Base-by-base conservation (phyloP, 2,329 filamentous ascomycete species). In the Aspergillus neoniger region DNA sequence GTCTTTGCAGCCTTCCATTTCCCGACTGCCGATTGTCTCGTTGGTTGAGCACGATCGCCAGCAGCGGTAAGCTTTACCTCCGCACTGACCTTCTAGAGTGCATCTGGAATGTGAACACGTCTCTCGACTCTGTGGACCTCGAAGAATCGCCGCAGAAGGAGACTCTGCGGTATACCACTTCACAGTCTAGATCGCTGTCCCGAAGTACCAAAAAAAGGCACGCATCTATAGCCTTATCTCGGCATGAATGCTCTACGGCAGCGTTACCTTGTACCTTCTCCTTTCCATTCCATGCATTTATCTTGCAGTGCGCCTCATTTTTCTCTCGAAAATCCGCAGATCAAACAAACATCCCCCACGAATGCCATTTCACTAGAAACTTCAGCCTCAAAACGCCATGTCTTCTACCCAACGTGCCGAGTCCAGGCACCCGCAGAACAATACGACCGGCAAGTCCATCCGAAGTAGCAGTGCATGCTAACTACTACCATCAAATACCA, bases 241-340 rank as follows among this genome's bases (percentile, higher is more conserved):
- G 47, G 47, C 47, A 50, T 50, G 47, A 50, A 50, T 50, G 47
- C 47, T 50, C 25, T 17, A n/a, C n/a, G 47, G 47, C 15, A 32
- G 47, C 47, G 47, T 50, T 50, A 50, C 41, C 47, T 50, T 50
- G 9, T 19, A 50, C 25, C 14, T 44, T 32, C 47, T 50, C 47
- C 47, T 15, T 50, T 30, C n/a, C 47, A 50, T 50, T 50, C 47
- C 47, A 28, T 30, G 47, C 47, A 50, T 15, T 50, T 2, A 30
- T 17, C 25, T 12, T 50, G 47, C 47, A 50, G 47, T 17, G 17
- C 47, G 47, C 47, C 47, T 50, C 47, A 50, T 50, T 50, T 15
- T 15, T 6, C 32, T 36, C 25, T 50, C 47, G 19, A 50, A 17
- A 15, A 30, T 30, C 47, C 47, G 28, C 44, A 48, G 25, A 47